Conservation (phyloP, 1,284 basidiomycete species). For the Xanthoconium separans region DNA sequence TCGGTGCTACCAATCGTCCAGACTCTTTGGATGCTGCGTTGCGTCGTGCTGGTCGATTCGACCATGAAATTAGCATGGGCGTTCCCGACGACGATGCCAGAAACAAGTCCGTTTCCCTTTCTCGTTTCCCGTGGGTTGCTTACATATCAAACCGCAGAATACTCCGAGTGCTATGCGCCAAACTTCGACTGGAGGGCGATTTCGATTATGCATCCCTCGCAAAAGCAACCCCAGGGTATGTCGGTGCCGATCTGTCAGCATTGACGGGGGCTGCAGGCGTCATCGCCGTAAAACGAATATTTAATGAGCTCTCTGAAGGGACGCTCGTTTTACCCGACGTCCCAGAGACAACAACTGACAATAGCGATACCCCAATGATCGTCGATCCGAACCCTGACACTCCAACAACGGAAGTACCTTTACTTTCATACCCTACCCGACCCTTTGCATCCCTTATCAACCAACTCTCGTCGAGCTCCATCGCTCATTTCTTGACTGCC, state of each 20-base stretch:
- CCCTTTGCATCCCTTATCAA: constrained; percentile 45
- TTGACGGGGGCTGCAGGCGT: constrained; percentile 94
- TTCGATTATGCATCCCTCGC: constrained; percentile 85
- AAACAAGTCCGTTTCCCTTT: constrained; percentile 67
- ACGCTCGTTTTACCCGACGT: constrained; percentile 54
- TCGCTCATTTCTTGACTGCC: constrained; percentile 84
- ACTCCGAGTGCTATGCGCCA: constrained; percentile 74
- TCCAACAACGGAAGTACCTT: constrained; percentile 14
- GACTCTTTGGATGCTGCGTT: constrained; percentile 94
- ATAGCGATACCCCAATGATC: constrained; percentile 47
- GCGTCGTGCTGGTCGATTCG: constrained; percentile 91
- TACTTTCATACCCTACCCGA: constrained; percentile 12
- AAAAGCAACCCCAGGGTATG: constrained; percentile 94
- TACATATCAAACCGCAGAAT: constrained; percentile 51
- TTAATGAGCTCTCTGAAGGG: constrained; percentile 78
- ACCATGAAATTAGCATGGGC: constrained; percentile 97
- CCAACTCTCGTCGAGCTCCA: constrained; percentile 62
- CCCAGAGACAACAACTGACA: constrained; percentile 4
- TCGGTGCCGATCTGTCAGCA: constrained; percentile 91
- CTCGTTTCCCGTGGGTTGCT: not conserved
- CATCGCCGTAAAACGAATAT: constrained; percentile 95
- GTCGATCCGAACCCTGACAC: constrained; percentile 42
- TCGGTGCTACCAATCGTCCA: constrained; percentile 94
- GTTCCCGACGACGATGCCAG: constrained; percentile 91
- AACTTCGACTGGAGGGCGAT: constrained; percentile 74